These are phyloP conservation scores for Fusarium brachygibbosum DNA, from an alignment of 2,329 filamentous ascomycete species.

Conservation along the genomic window DNA sequence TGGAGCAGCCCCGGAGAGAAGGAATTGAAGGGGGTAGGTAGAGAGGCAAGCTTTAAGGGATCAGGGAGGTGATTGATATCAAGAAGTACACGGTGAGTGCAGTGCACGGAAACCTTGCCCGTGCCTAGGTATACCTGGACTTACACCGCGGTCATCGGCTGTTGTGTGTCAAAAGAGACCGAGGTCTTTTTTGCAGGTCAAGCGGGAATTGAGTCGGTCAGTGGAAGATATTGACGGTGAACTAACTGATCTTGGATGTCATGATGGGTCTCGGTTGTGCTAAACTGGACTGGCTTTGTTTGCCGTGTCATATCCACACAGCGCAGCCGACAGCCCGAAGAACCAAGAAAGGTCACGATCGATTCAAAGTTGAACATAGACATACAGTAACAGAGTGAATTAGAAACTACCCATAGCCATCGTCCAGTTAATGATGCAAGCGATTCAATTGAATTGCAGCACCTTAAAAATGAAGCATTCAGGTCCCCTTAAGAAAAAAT, in stretches of 20 bases:
- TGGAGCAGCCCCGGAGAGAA: slow-evolving; percentile 48
- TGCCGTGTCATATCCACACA: slow-evolving; percentile 24
- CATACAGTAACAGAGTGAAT: not conserved
- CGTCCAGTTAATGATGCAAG: too few species aligned
- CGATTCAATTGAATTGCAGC: not conserved
- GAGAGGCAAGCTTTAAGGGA: slow-evolving; percentile 8
- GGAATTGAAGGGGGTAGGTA: slow-evolving; percentile 24
- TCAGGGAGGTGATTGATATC: slow-evolving; percentile 26
- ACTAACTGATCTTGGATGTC: slow-evolving; percentile 35
- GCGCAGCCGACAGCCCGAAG: slow-evolving; percentile 23
- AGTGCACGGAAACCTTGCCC: slow-evolving; percentile 26
- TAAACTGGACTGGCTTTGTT: slow-evolving; percentile 11
- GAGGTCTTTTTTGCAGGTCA: slow-evolving; percentile 40
- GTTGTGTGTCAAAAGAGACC: slow-evolving; percentile 35
- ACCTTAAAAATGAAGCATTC: not conserved
- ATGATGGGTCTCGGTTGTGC: slow-evolving; percentile 28
- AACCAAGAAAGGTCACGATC: slow-evolving; percentile 1
- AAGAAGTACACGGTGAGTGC: slow-evolving; percentile 29
- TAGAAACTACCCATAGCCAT: not conserved
- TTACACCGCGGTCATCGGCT: slow-evolving; percentile 47
- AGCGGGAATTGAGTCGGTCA: slow-evolving; percentile 32
- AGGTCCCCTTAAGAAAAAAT: not conserved
- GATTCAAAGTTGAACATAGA: not conserved
- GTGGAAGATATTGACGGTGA: slow-evolving; percentile 27
- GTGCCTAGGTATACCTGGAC: slow-evolving; percentile 15